Percentiles rank a stretch among this genome's conserved stretches.
These are phyloP conservation scores for Nothophytophthora sp. DNA, from an alignment of 352 stramenopile species.

Conservation along the genomic window DNA sequence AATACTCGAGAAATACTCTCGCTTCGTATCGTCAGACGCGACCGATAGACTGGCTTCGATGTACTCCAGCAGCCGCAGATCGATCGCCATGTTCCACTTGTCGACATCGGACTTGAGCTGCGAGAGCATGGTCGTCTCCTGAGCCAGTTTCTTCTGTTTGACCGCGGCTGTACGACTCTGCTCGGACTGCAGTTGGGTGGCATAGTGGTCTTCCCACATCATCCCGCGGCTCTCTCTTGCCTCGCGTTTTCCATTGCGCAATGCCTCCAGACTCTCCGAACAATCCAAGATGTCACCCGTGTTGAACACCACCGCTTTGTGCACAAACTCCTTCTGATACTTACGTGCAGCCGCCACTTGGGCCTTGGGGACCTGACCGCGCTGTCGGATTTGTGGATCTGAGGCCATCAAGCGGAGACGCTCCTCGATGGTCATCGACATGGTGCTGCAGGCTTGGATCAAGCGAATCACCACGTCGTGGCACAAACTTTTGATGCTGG, in stretches of 20 bases:
- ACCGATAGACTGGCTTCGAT: conserved; percentile 33
- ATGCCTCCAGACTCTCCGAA: conserved; percentile 40
- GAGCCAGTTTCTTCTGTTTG: conserved; percentile 45
- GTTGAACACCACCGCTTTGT: conserved; percentile 36
- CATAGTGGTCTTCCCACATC: conserved; percentile 67
- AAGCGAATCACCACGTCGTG: too few species aligned
- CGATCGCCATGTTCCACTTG: conserved; percentile 77
- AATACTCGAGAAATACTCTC: conserved; percentile 37
- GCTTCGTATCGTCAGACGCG: conserved; percentile 8
- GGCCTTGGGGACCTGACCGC: conserved; percentile 47
- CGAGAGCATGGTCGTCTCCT: conserved; percentile 55
- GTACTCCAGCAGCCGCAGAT: conserved; percentile 48
- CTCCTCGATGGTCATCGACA: conserved; percentile 30
- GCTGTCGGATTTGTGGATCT: conserved; percentile 41
- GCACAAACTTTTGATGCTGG: too few species aligned
- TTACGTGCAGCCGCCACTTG: conserved; percentile 38
- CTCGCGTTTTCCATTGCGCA: conserved; percentile 50
- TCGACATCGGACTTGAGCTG: conserved; percentile 54
- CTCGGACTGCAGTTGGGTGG: conserved; percentile 26
- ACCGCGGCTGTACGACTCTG: conserved; percentile 7
- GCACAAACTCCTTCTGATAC: conserved; percentile 50
- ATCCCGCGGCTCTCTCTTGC: conserved; percentile 57
- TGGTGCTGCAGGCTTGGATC: too few species aligned
- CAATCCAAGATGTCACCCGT: conserved; percentile 50
- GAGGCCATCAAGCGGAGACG: conserved; percentile 46